Base-by-base conservation (phyloP, 148 eudicot genomes). In the Euryodendron excelsum region DNA sequence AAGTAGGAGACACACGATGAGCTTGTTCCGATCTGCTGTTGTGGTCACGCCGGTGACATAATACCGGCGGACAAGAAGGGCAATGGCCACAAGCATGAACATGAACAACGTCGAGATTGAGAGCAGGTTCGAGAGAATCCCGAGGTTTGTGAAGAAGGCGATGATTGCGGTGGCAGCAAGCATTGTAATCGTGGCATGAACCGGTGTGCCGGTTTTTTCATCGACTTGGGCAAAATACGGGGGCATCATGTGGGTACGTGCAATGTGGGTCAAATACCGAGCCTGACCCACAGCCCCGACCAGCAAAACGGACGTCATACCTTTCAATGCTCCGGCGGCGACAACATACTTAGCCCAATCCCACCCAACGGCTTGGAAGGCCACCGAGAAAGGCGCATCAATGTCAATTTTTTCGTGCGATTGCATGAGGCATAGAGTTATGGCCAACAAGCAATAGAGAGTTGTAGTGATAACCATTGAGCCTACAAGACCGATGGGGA, bases 261-360 rank as follows among this genome's bases (percentile, higher is more conserved):
- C 89, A 4, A 90, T 88, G 82, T 90, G 94, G 69, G 94, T 88
- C 33, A 88, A 52, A 66, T 90, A 90, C 13, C 94, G 90, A 13
- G 94, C 91, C 45, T 90, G 91, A 10, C 94, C 91, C n/a, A 90
- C 90, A 0, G 89, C 86, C 0, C 87, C 77, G 4, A 88, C 94
- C 1, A 90, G 87, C 11, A 90, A 74, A 14, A 85, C 90, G 0
- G 94, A 84, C 0, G 91, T 89, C 91, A 90, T 90, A 3, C 90
- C 94, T 80, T 85, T 88, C 27, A 90, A 76, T 39, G 94, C 94
- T 18, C 94, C 94, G 1, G 82, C 80, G 18, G 94, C 94, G 1
- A 90, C 94, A 0, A 90, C 9, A 25, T 86, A 88, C 61, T 88
- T 82, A 15, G 90, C 94, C 94, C 94, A 90, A 1, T 45, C 55